These are phyloP conservation scores for Cryptomeria japonica DNA, from an alignment of 75 land plant species.

Conservation along the genomic window DNA sequence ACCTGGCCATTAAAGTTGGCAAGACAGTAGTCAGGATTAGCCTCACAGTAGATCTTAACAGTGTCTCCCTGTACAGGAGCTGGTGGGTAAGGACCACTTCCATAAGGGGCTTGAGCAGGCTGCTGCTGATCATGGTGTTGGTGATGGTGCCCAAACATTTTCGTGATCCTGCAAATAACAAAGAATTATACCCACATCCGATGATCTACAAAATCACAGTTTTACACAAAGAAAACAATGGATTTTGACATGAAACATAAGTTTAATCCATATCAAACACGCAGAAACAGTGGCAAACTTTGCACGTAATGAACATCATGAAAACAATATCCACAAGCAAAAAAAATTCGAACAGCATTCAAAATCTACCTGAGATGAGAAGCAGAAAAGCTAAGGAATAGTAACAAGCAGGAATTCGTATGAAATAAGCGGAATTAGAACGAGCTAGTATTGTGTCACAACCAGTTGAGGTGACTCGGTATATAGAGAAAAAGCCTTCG, in stretches of 20 bases:
- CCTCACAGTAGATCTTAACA: constrained; percentile 24
- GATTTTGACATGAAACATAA: not conserved
- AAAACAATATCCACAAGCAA: not conserved
- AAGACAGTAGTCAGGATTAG: constrained; percentile 17
- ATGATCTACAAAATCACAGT: not conserved
- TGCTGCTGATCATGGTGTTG: not conserved
- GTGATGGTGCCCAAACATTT: constrained; percentile 8
- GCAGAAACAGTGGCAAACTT: not conserved
- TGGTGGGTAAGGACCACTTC: not conserved
- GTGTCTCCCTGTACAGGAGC: constrained; percentile 6
- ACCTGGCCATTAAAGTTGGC: constrained; percentile 11
- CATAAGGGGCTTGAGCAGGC: not conserved
- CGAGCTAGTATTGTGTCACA: not conserved
- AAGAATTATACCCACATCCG: not conserved
- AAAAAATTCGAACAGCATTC: not conserved
- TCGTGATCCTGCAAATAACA: not conserved
- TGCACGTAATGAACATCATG: not conserved
- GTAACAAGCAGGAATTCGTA: not conserved
- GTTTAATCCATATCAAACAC: not conserved
- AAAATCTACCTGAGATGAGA: not conserved
- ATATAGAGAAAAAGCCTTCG: not conserved
- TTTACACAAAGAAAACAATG: not conserved
- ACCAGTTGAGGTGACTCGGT: not conserved
- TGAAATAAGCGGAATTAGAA: not conserved
- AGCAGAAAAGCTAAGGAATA: not conserved